These are phyloP conservation scores for Erodium maritimum DNA, from an alignment of 345 rosid species.

Conservation along the genomic window DNA sequence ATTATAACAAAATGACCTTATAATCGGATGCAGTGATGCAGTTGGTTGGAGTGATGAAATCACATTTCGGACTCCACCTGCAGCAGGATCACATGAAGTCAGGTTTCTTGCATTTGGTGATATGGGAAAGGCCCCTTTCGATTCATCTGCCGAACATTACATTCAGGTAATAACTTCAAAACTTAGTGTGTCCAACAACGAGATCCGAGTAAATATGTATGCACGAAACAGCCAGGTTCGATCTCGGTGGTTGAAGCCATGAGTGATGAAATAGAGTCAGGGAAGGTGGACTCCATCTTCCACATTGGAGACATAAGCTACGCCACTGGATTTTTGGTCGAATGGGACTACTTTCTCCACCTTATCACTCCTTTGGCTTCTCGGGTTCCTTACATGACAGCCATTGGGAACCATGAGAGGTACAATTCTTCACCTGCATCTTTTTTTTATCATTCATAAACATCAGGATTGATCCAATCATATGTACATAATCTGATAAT, in stretches of 20 bases:
- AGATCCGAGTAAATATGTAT: too few relatives aligned
- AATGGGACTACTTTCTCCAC: slow-evolving; percentile 61
- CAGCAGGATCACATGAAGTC: slow-evolving; percentile 40
- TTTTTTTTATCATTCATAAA: too few relatives aligned
- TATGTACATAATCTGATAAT: not conserved
- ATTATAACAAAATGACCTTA: too few relatives aligned
- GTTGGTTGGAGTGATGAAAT: slow-evolving; percentile 50
- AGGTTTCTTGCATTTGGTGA: slow-evolving; percentile 54
- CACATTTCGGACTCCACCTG: slow-evolving; percentile 42
- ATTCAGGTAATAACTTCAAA: too few relatives aligned
- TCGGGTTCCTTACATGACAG: slow-evolving; percentile 57
- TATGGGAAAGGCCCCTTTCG: slow-evolving; percentile 69
- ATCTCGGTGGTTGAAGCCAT: slow-evolving; percentile 40
- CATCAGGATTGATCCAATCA: too few relatives aligned
- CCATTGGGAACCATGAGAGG: slow-evolving; percentile 71
- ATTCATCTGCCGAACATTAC: slow-evolving; percentile 51
- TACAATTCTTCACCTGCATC: not conserved
- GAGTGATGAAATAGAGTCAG: slow-evolving; percentile 27
- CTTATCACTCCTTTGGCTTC: slow-evolving; percentile 51
- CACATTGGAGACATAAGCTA: slow-evolving; percentile 77
- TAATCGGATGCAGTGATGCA: slow-evolving; percentile 30
- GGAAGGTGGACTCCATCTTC: slow-evolving; percentile 44
- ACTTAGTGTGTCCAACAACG: too few relatives aligned
- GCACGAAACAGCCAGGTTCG: slow-evolving; percentile 46
- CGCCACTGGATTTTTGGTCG: slow-evolving; percentile 63